Percentiles rank a stretch among this genome's conserved stretches.
Conservation (phyloP, 768 basidiomycete genomes). For the Russula vinacea region DNA sequence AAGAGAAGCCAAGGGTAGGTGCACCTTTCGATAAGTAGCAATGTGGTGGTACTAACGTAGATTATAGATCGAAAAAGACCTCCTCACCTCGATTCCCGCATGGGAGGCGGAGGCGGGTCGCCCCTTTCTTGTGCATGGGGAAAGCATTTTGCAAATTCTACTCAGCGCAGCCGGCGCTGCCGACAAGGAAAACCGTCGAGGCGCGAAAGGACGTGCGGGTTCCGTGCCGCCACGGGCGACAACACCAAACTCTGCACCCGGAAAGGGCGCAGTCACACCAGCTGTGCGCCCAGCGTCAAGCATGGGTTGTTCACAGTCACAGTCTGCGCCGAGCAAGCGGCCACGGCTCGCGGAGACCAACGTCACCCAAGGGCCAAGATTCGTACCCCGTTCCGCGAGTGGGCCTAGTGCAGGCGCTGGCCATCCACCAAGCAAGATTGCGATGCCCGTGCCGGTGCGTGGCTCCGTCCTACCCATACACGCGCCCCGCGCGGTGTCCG, state of each 20-base stretch:
- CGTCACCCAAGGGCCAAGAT: slow-evolving; percentile 37
- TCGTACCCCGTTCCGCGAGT: slow-evolving; percentile 22
- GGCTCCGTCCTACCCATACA: slow-evolving; percentile 13
- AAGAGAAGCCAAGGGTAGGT: slow-evolving; percentile 88
- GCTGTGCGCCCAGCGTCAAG: slow-evolving; percentile 57
- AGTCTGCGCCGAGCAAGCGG: slow-evolving; percentile 61
- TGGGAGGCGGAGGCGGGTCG: slow-evolving; percentile 81
- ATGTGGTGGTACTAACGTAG: not conserved
- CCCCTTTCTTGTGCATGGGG: slow-evolving; percentile 81
- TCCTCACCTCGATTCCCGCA: slow-evolving; percentile 68
- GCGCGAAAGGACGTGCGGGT: slow-evolving; percentile 42
- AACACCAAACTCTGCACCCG: slow-evolving; percentile 45
- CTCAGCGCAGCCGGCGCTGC: slow-evolving; percentile 61
- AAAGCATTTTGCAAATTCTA: slow-evolving; percentile 74
- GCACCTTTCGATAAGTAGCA: not conserved
- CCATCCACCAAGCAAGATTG: slow-evolving; percentile 30
- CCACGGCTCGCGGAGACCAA: slow-evolving; percentile 50
- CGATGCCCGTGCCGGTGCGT: slow-evolving; percentile 31
- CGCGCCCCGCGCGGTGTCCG: slow-evolving; percentile 45
- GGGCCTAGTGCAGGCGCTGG: slow-evolving; percentile 7
- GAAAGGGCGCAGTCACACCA: slow-evolving; percentile 54
- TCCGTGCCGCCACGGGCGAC: slow-evolving; percentile 61
- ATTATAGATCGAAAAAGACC: slow-evolving; percentile 80
- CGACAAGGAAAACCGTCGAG: slow-evolving; percentile 70
- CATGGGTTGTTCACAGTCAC: slow-evolving; percentile 43